A percentile compares a stretch with the other conserved stretches of the same genome.
Evolutionary conservation across 1,284 basidiomycete genomes (phyloP).

Genomic region (Ustilago lituana): DNA sequence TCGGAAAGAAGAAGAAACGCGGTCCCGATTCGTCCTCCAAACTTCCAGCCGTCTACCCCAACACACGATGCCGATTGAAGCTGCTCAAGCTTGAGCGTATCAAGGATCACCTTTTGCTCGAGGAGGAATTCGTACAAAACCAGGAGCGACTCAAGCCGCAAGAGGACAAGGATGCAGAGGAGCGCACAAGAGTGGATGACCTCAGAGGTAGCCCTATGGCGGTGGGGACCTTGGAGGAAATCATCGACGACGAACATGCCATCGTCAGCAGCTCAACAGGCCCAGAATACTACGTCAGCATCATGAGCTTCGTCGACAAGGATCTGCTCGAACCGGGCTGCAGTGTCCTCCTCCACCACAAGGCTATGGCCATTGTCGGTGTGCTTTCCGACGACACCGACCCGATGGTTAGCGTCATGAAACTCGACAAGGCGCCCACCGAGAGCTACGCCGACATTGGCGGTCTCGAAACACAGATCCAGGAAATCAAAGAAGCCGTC

Average conservation of each 20-base stretch:
- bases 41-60: slow-evolving; percentile 91
- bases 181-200: slow-evolving; percentile 92
- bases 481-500: slow-evolving; percentile 99
- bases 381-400: slow-evolving; percentile 97
- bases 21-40: slow-evolving; percentile 92
- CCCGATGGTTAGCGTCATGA: slow-evolving; percentile 98
- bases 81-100: slow-evolving; percentile 96
- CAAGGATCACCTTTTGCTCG: slow-evolving; percentile 95
- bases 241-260: slow-evolving; percentile 99
- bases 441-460: slow-evolving; percentile 99
- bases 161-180: slow-evolving; percentile 96
- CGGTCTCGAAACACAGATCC: slow-evolving; percentile 94
- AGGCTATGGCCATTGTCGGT: slow-evolving; percentile 92
- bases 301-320: slow-evolving; percentile 99
- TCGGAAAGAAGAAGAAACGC: slow-evolving; percentile 91
- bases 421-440: slow-evolving; percentile 91
- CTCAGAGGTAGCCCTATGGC: slow-evolving; percentile 95
- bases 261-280: slow-evolving; percentile 95
- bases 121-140: slow-evolving; percentile 97
- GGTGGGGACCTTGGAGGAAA: slow-evolving; percentile 96
- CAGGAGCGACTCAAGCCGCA: slow-evolving; percentile 76
- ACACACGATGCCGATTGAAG: slow-evolving; percentile 93
- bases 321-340: slow-evolving; percentile 96
- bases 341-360: slow-evolving; percentile 93
- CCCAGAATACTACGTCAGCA: slow-evolving; percentile 97